Evolutionary conservation across 495 filamentous ascomycete species (phyloP).

Genomic region (Neurospora discreta): DNA sequence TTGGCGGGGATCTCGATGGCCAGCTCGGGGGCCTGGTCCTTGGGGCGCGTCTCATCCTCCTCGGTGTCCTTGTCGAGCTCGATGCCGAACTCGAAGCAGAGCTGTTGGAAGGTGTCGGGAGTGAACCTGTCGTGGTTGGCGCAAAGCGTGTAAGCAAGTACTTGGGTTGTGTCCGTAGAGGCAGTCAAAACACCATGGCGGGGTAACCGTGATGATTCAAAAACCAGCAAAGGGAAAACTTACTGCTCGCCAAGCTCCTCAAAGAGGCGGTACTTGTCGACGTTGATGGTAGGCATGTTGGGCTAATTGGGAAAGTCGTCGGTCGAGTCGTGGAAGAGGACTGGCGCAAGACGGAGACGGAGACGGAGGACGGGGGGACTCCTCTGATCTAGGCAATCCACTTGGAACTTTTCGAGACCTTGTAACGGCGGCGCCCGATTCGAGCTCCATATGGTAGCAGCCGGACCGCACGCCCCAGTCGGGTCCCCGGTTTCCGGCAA

Average conservation of each 20-base stretch:
- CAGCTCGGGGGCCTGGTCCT: conserved; percentile 80
- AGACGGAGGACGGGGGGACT: not conserved
- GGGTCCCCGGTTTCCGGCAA: not conserved
- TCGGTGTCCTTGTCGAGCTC: conserved; percentile 96
- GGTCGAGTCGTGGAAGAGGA: not conserved
- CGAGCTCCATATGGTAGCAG: not conserved
- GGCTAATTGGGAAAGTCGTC: not conserved
- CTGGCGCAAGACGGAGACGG: not conserved
- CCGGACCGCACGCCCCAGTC: not conserved
- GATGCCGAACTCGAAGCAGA: conserved; percentile 98
- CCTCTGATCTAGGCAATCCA: not conserved
- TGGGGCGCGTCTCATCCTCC: conserved; percentile 47
- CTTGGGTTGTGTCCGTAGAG: not conserved
- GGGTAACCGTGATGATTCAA: conserved; percentile 5
- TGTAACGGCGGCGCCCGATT: conserved; percentile 1
- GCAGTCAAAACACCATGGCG: conserved; percentile 8
- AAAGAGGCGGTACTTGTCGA: conserved; percentile 92
- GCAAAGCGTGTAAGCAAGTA: not conserved
- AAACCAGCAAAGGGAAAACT: conserved; percentile 12
- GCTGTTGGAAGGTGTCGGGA: conserved; percentile 84
- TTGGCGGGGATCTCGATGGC: conserved; percentile 99
- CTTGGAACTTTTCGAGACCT: conserved; percentile 14
- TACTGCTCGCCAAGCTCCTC: conserved; percentile 83
- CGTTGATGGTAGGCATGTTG: conserved; percentile 80
- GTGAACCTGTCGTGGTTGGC: conserved; percentile 53